Evolutionary conservation across 108 stramenopile species (phyloP), one percentile per base, ranked within the genome.

Genomic region (Mediolabrus comicus): DNA sequence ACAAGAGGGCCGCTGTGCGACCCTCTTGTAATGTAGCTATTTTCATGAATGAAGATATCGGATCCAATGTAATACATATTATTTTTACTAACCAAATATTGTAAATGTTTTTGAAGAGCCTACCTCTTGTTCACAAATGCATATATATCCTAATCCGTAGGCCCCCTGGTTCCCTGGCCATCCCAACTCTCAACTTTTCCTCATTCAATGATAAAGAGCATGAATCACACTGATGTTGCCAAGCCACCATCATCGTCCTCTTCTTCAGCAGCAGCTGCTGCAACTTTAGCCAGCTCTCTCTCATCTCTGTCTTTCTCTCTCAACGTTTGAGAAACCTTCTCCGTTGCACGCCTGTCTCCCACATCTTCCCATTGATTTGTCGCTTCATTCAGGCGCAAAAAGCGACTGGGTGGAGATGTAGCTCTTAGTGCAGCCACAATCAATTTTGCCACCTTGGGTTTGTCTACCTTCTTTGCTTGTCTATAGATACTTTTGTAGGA

Each of bases 321-420:
- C 49, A 81, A 46, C 17, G 80, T 65, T 63, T 81, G 80, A 32
- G 60, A 62, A 5, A 76, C 75, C 66, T 83, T 83, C 35, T 77
- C 71, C 3, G 67, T 56, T 24, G 83, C 86, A 43, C 79, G 83
- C 46, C 71, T 74, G 65, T 95, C 86, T 17, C 94, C 87, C 14
- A 92, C 87, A 52, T 95, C 94, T 43, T 84, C 84, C 87, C 88
- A 95, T 58, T 80, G 75, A 16, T 67, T 69, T 28, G 86, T 85
- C 12, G 66, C 64, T 9, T 71, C 64, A 28, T 84, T 60, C 57
- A 87, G 81, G 43, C 82, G 81, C 30, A 95, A 77, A 49, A 95
- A 95, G 12, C 90, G 69, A n/a, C 85, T 73, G 2, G 78, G 83
- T 24, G 68, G 77, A 25, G 32, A 36, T n/a, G 70, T 52, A 46